Percentiles rank a stretch among this genome's conserved stretches.
These are phyloP conservation scores for Alternaria metachromatica DNA, from an alignment of 2,329 filamentous ascomycete species.

Conservation along the genomic window DNA sequence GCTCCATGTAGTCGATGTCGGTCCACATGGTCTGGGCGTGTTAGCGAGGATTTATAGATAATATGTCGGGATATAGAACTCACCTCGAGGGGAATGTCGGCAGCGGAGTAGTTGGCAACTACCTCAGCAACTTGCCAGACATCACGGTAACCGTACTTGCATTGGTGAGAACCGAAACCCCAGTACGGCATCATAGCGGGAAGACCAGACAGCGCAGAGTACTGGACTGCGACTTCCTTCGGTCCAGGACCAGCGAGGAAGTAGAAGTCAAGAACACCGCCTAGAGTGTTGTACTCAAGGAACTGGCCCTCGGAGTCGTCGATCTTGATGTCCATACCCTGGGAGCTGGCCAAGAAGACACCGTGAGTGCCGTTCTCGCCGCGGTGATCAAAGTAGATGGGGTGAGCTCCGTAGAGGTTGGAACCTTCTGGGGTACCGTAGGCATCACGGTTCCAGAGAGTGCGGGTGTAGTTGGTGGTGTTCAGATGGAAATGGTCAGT, in stretches of 20 bases:
- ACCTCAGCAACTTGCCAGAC: constrained; percentile 69
- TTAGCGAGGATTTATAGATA: not conserved
- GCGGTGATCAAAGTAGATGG: constrained; percentile 77
- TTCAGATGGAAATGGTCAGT: constrained; percentile 72
- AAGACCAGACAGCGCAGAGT: constrained; percentile 55
- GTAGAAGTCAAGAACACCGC: constrained; percentile 77
- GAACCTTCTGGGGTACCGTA: constrained; percentile 64
- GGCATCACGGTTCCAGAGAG: constrained; percentile 73
- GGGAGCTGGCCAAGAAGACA: constrained; percentile 44
- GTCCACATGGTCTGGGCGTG: constrained; percentile 71
- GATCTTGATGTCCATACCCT: constrained; percentile 75
- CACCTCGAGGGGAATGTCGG: constrained; percentile 61
- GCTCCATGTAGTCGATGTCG: constrained; percentile 73
- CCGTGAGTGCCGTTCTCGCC: constrained; percentile 51
- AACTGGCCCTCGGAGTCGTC: constrained; percentile 70
- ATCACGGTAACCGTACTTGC: constrained; percentile 60
- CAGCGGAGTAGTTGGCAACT: constrained; percentile 70
- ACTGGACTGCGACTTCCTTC: constrained; percentile 56
- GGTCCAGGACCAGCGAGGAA: constrained; percentile 58
- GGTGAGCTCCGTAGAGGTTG: constrained; percentile 77
- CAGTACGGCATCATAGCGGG: constrained; percentile 60
- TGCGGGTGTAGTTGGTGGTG: constrained; percentile 67
- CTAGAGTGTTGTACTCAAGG: constrained; percentile 79
- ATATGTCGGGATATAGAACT: not conserved
- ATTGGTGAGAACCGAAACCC: constrained; percentile 60